Evolutionary conservation across 352 stramenopile genomes (phyloP).

Genomic region (Globisporangium sylvaticum): DNA sequence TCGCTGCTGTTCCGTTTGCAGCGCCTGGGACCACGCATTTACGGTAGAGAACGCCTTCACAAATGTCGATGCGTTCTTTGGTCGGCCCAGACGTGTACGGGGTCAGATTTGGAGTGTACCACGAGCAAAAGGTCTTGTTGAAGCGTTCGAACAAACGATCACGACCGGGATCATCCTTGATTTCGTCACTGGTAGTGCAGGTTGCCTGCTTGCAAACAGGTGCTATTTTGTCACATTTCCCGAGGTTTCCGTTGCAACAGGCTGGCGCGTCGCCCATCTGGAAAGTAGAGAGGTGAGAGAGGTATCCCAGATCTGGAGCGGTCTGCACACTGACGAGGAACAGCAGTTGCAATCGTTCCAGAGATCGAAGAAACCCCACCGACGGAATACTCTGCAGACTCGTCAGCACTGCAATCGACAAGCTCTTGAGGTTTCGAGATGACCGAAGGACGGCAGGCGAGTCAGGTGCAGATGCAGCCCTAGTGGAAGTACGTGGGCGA

Average conservation of each 20-base stretch:
- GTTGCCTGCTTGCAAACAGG: not conserved
- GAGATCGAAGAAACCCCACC: too few species aligned
- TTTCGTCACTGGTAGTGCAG: not conserved
- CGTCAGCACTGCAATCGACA: too few species aligned
- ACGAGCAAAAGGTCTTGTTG: not conserved
- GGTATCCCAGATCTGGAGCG: too few species aligned
- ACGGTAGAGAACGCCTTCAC: constrained; percentile 1
- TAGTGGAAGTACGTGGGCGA: too few species aligned
- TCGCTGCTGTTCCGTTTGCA: not conserved
- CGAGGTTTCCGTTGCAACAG: not conserved
- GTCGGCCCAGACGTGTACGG: not conserved
- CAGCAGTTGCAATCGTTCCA: too few species aligned
- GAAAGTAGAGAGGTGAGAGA: too few species aligned
- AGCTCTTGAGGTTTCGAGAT: too few species aligned
- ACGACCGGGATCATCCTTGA: not conserved
- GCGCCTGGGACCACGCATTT: not conserved
- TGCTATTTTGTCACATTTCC: not conserved
- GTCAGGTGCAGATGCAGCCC: too few species aligned
- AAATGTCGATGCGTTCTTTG: not conserved
- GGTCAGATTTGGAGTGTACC: not conserved
- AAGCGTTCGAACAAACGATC: not conserved
- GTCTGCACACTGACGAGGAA: too few species aligned
- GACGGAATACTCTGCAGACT: too few species aligned
- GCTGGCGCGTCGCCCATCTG: not conserved
- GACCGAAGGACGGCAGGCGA: too few species aligned